Base-by-base conservation (phyloP, 176 grass and related monocot genomes). In the Coix lacrymajobi region DNA sequence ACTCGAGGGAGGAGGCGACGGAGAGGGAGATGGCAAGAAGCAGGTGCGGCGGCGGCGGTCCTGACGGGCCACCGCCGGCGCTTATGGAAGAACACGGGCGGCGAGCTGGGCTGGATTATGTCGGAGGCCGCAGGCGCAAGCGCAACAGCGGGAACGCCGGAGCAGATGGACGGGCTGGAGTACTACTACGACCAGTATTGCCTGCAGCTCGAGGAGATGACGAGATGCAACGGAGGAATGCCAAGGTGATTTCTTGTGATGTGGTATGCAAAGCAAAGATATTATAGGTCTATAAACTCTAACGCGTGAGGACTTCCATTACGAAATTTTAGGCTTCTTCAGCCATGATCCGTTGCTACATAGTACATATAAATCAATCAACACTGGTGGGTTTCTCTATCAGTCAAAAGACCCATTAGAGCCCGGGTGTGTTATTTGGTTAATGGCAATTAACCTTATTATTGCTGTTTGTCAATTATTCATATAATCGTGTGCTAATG, bases 231-330 rank as follows among this genome's bases (percentile, higher is more conserved):
- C 70, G 48, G 31, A 62, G 51, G 75, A 78, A 26, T 62, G 56
- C 33, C 68, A 68, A 88, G 86, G 86, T 91, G 87, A 86, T 83
- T 86, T 87, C 77, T 88, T 90, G 78, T 73, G n/a, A 49, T 84
- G 44, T 61, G 84, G 29, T 58, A 74, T 83, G 57, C 8, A 38
- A 80, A 46, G n/a, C 11, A 66, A 40, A n/a, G n/a, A n/a, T 36
- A 15, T 9, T 40, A 20, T 12, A 73, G 43, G 49, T 49, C 24
- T 79, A 11, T 64, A 54, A 11, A 37, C 10, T 75, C 34, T 24
- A 69, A 48, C 5, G 49, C 8, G 40, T 41, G 10, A 85, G 22
- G 33, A n/a, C 4, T 43, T 54, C 20, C 65, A 54, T 13, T 64
- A 33, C 40, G 49, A 40, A 25, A 62, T 71, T n/a, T n/a, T 87